A percentile compares a stretch with the other conserved stretches of the same genome.
Conservation (phyloP, 768 basidiomycete genomes). For the Mycena rebaudengoi region DNA sequence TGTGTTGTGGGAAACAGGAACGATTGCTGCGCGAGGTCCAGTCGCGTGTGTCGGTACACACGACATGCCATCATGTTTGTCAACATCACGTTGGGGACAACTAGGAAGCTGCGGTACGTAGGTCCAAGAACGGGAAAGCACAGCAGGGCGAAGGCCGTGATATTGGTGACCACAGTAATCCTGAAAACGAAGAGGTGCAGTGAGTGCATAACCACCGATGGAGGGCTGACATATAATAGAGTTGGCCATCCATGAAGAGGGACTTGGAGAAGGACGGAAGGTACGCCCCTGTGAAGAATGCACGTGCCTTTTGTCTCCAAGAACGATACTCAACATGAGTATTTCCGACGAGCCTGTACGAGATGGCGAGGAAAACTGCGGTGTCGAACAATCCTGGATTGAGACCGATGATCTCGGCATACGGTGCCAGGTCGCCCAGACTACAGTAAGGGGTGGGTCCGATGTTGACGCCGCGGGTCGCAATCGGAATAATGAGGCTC, state of each 20-base stretch:
- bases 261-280: background rate
- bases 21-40: conserved; percentile 7
- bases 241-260: background rate
- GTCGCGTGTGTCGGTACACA: conserved; percentile 10
- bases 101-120: conserved; percentile 5
- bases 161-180: conserved; percentile 7
- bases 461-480: background rate
- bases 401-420: background rate
- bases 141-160: background rate
- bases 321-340: background rate
- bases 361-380: background rate
- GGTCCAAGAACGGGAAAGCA: conserved; percentile 7
- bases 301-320: background rate
- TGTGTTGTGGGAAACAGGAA: conserved; percentile 9
- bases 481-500: background rate
- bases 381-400: conserved; percentile 1
- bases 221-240: conserved; percentile 2
- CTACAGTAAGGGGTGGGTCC: background rate
- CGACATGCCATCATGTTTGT: conserved; percentile 7
- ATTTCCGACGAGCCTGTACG: background rate
- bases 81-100: conserved; percentile 5
- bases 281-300: background rate
- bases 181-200: conserved; percentile 6
- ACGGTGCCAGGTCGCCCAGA: background rate
- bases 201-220: background rate